A percentile compares a stretch with the other conserved stretches of the same genome.
Evolutionary conservation across 306 rosid species (phyloP).

Genomic region (Cicer bijugum): DNA sequence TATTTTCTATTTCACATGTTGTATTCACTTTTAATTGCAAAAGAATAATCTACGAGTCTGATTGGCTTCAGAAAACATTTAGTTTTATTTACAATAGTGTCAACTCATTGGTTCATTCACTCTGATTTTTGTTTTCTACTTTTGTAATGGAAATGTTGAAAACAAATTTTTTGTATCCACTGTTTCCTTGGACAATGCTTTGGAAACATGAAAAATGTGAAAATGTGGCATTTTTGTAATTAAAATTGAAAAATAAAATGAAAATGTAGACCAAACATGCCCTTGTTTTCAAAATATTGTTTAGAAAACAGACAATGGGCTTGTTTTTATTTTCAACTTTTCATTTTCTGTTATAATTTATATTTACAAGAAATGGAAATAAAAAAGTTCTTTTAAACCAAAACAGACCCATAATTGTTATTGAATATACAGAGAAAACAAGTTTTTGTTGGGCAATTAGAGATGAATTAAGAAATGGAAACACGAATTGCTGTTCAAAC

Average conservation of each 20-base stretch:
- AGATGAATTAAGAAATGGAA: background rate
- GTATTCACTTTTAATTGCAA: background rate
- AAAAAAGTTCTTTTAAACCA: background rate
- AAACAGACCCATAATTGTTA: background rate
- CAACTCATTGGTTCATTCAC: background rate
- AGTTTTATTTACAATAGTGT: background rate
- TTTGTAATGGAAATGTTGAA: background rate
- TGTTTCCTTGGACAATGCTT: background rate
- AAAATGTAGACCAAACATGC: background rate
- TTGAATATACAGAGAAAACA: background rate
- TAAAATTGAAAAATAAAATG: background rate
- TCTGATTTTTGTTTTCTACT: background rate
- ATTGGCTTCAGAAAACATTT: slow-evolving; percentile 4
- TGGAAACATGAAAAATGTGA: background rate
- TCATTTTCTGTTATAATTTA: background rate
- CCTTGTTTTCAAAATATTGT: slow-evolving; percentile 2
- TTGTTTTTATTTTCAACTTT: background rate
- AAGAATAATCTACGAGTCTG: slow-evolving; percentile 2
- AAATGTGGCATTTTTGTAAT: background rate
- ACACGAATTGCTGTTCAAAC: background rate
- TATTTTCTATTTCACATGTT: background rate
- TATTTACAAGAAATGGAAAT: background rate
- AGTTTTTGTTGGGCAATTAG: background rate
- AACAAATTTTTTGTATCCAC: background rate
- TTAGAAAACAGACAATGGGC: background rate